Conservation (phyloP, 2,329 filamentous ascomycete species). For the Trichoderma cornu-damae region DNA sequence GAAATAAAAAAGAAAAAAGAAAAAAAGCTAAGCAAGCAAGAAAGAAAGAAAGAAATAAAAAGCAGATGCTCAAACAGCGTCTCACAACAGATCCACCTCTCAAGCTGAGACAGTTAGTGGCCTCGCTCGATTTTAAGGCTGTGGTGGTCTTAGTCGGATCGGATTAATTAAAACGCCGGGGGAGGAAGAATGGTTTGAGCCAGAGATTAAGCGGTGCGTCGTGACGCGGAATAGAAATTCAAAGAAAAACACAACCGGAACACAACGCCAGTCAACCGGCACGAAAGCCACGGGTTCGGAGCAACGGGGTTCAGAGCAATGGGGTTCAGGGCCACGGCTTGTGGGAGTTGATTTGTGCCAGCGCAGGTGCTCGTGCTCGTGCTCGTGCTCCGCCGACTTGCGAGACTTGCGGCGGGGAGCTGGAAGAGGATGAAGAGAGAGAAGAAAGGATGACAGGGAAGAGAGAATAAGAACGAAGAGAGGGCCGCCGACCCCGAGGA, state of each 20-base stretch:
- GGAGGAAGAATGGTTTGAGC: neutral
- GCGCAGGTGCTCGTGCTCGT: too few species aligned
- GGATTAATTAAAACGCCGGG: too few species aligned
- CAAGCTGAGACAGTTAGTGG: neutral
- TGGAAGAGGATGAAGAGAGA: neutral
- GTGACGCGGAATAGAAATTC: constrained; percentile 8
- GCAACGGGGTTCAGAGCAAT: too few species aligned
- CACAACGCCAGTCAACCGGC: neutral
- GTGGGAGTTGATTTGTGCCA: too few species aligned
- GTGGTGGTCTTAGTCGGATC: constrained; percentile 6
- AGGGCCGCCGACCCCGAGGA: too few species aligned
- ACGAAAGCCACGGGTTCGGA: neutral
- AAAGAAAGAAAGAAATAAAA: neutral
- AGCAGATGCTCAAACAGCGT: neutral
- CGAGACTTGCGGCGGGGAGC: too few species aligned
- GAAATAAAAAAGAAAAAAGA: too few species aligned
- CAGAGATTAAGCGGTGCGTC: constrained; percentile 3
- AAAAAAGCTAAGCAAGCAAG: too few species aligned
- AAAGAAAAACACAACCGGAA: neutral
- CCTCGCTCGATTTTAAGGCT: constrained; percentile 10
- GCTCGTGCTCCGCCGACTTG: too few species aligned
- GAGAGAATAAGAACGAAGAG: neutral
- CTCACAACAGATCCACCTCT: neutral
- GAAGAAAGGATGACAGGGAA: neutral
- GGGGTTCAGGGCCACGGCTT: constrained; percentile 1